Evolutionary conservation across 805 yeast species (phyloP).

Genomic region (Sugiyamaella chiloensis): DNA sequence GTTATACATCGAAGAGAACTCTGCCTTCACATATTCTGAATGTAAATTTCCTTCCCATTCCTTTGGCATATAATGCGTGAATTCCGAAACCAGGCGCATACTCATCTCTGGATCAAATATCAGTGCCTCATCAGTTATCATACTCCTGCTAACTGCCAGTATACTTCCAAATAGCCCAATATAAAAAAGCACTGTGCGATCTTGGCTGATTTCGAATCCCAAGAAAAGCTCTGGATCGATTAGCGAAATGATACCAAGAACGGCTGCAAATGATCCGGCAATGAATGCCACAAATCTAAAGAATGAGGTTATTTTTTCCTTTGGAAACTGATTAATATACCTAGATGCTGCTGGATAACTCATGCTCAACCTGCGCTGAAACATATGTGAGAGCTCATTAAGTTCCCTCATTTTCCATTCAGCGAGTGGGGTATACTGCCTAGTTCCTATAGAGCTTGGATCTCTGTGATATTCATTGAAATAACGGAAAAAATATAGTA

Average conservation of each 20-base stretch:
- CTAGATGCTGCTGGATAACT: conserved; percentile 77
- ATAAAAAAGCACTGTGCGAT: conserved; percentile 79
- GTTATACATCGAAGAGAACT: conserved; percentile 76
- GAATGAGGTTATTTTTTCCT: conserved; percentile 58
- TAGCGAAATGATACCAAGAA: conserved; percentile 69
- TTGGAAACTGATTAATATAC: conserved; percentile 89
- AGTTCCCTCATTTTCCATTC: conserved; percentile 94
- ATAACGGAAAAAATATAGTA: conserved; percentile 82
- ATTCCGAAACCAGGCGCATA: conserved; percentile 73
- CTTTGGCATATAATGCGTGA: conserved; percentile 85
- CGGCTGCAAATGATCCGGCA: conserved; percentile 86
- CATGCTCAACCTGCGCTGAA: conserved; percentile 70
- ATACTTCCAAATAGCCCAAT: conserved; percentile 84
- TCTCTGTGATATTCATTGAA: conserved; percentile 89
- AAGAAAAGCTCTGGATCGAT: conserved; percentile 89
- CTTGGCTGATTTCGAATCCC: conserved; percentile 81
- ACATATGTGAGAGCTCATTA: conserved; percentile 88
- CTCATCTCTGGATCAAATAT: conserved; percentile 94
- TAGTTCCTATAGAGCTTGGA: conserved; percentile 74
- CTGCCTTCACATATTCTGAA: conserved; percentile 78
- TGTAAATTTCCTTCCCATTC: conserved; percentile 86
- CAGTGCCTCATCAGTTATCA: conserved; percentile 59
- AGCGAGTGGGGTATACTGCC: conserved; percentile 92
- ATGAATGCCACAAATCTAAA: conserved; percentile 66
- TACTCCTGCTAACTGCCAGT: conserved; percentile 76